Evolutionary conservation across 208 protist genomes (phyloP), one percentile per base, ranked within the genome.

Genomic region (Angomonas desouzai): DNA sequence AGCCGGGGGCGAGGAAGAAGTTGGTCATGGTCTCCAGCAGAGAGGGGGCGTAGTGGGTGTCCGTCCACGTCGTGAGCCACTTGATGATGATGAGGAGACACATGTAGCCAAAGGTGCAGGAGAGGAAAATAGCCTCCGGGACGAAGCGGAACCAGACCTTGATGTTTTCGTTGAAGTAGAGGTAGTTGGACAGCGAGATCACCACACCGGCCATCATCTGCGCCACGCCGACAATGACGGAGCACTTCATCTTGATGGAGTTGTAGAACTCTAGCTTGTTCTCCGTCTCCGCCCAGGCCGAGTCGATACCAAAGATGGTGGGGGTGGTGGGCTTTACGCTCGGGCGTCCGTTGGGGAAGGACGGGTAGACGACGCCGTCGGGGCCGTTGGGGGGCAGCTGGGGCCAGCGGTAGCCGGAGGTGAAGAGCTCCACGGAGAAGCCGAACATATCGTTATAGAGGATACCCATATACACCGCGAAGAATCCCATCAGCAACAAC

Each of bases 211-310:
- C 83, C 38, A 90, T 65, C 98, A 99, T 99, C 75, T 98, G 97
- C 25, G 73, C 60, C 0, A 99, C 93, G 38, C 98, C 98, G 72
- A 98, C 77, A 29, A 99, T 83, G 48, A 99, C 90, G 53, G 97
- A 92, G 47, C 98, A 84, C 76, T 99, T 99, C 98, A 99, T 99
- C 82, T 99, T 99, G 69, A 98, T 89, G 13, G 92, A 98, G 87
- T 99, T 99, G 74, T 95, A 94, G 81, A 97, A 98, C 38, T 89
- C 84, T 32, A 99, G 78, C 70, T 98, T 94, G 73, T 99, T 99
- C 60, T 97, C 81, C 49, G 94, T 81, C 57, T 92, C 94, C 27
- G 74, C 79, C 91, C 93, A 97, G 27, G 83, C 85, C 0, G 88
- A 89, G 71, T 97, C 92, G 56, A 97, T 71, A 34, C 92, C 92